A percentile compares a stretch with the other conserved stretches of the same genome.
Evolutionary conservation across 2,329 filamentous ascomycete species (phyloP).

Genomic region (Paecilomyces sp.): DNA sequence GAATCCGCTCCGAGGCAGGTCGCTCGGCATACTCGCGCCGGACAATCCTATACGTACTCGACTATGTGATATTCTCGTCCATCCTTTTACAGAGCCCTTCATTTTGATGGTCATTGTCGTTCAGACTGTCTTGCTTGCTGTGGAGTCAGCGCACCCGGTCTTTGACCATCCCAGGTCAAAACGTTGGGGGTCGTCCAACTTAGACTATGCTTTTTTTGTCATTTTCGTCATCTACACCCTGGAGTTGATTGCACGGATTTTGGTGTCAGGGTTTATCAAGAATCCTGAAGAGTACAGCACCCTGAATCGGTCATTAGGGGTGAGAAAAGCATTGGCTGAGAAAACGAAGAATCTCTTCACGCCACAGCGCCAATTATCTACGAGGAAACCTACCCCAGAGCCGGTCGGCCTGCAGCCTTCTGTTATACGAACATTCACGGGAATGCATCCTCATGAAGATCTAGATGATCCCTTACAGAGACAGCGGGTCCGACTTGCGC

Average conservation of each 20-base stretch:
- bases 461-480: conserved; percentile 63
- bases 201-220: conserved; percentile 73
- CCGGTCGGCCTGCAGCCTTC: conserved; percentile 38
- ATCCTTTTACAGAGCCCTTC: conserved; percentile 77
- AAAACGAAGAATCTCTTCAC: conserved; percentile 75
- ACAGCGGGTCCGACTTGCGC: conserved; percentile 76
- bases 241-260: conserved; percentile 72
- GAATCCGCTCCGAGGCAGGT: conserved; percentile 82
- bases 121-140: conserved; percentile 78
- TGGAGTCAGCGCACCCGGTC: conserved; percentile 71
- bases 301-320: conserved; percentile 68
- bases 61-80: conserved; percentile 77
- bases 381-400: conserved; percentile 42
- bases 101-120: conserved; percentile 82
- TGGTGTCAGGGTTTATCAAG: conserved; percentile 88
- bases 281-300: conserved; percentile 92
- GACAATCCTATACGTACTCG: conserved; percentile 66
- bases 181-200: conserved; percentile 57
- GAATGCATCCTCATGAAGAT: conserved; percentile 56
- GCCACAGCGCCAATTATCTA: conserved; percentile 67
- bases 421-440: conserved; percentile 70
- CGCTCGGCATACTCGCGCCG: conserved; percentile 75
- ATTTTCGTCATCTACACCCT: conserved; percentile 87
- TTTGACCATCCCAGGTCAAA: conserved; percentile 52
- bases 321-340: conserved; percentile 65